Base-by-base conservation (phyloP, 2,329 filamentous ascomycete genomes). In the Fusarium vanettenii region DNA sequence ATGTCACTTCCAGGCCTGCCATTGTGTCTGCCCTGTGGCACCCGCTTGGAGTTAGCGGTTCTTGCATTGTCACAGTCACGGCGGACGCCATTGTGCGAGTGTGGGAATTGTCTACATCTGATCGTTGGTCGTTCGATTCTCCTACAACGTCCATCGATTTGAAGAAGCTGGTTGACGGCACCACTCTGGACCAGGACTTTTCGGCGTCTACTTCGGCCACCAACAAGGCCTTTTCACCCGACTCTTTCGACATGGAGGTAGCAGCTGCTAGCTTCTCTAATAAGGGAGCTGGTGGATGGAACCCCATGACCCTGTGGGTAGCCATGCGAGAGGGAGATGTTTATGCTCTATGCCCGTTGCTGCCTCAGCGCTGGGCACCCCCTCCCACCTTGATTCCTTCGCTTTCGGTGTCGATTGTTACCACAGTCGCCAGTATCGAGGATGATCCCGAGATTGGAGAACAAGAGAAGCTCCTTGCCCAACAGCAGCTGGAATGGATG, bases 321-420 rank as follows among this genome's bases (percentile, higher is more conserved):
- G 95, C 95, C n/a, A 99, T 98, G 93, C 91, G 91, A 41, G 93
- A 95, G 69, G 97, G 97, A 5, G 95, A 98, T 80, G 89, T 98
- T 7, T 99, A 99, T 80, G 95, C 96, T 2, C 86, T 99, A 10
- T 98, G 95, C 80, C 97, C 97, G 2, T 87, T 99, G 45, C 86
- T 99, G 35, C 97, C 97, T 1, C 91, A 92, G 61, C 94, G 93
- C 78, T 98, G 96, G 95, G 91, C 94, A 27, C 92, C 93, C 27
- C 92, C 93, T 16, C 89, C 92, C 2, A 93, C 93, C 0, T 87
- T 97, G 35, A 91, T 98, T 16, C 93, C 95, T 3, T 95, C 95
- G 0, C 87, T 98, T 25, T 94, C 94, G 1, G 92, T 96, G 1
- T 93, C 93, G 10, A 93, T 97, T 67, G 92, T 97, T 29, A 92